Base-by-base conservation (phyloP, 192 early-diverging fungal species). In the Coemansia umbellata region DNA sequence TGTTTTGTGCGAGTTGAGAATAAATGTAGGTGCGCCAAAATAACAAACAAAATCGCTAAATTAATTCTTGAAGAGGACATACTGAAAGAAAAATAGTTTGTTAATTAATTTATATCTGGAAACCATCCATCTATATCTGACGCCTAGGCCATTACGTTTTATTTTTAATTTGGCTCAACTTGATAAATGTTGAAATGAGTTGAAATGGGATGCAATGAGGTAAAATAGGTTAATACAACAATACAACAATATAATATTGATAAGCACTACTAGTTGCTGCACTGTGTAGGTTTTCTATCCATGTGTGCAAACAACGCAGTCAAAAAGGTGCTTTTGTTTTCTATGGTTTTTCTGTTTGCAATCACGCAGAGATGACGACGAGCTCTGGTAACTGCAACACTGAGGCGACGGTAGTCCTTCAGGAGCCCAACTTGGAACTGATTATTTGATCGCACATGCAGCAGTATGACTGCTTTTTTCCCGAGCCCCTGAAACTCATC, bases 401-500 rank as follows among this genome's bases (percentile, higher is more conserved):
- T 94, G 42, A 94, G 64, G 36, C 92, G 77, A 30, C 90, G 70
- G 24, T 76, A 75, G 39, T 95, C 91, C 2, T 68, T 63, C 55
- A 95, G 64, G 56, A 92, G 93, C 14, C 92, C 92, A 17, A 94
- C 78, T 32, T 85, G 72, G 7, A 81, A 75, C 10, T 80, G 61
- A 18, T 69, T 77, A 59, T 93, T 94, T 19, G 85, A 84, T 17
- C 92, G 70, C 8, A 94, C 90, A 3, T 91, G 62, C 3, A 82
- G 80, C n/a, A 94, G 30, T n/a, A 94, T 72, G 26, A 92, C 77
- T 0, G 87, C 88, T 51, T 93, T 85, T 56, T 90, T 90, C 58
- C 93, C 92, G 17, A 87, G 80, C 4, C 92, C 91, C 51, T 93
- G 91, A 45, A 91, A 89, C 2, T 89, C 88, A 58, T 93, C 91